These are phyloP conservation scores for Xylariaceae sp. DNA, from an alignment of 2,329 filamentous ascomycete genomes.

Conservation along the genomic window DNA sequence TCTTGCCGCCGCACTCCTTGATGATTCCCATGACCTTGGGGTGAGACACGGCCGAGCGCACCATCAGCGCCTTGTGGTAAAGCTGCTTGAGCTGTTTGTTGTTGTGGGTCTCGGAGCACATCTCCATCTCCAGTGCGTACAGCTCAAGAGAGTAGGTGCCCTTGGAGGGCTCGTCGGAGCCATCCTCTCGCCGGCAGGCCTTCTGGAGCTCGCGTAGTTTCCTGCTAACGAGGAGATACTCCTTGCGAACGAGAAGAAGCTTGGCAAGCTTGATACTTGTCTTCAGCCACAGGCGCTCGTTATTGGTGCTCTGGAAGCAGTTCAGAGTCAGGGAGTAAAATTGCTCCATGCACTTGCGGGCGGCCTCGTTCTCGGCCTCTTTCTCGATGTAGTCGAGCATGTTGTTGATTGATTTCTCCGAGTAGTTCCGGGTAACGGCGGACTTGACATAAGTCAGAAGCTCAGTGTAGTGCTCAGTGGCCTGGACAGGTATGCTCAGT, in stretches of 20 bases:
- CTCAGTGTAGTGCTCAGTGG: slow-evolving; percentile 85
- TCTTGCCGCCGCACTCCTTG: slow-evolving; percentile 96
- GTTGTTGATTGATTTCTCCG: slow-evolving; percentile 98
- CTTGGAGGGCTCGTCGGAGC: slow-evolving; percentile 85
- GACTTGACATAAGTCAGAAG: slow-evolving; percentile 96
- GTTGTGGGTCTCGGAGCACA: slow-evolving; percentile 94
- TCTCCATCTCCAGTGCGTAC: slow-evolving; percentile 95
- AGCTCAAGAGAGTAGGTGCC: slow-evolving; percentile 94
- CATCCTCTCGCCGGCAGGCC: slow-evolving; percentile 81
- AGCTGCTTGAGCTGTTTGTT: slow-evolving; percentile 93
- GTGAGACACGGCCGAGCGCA: slow-evolving; percentile 94
- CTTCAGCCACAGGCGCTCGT: slow-evolving; percentile 94
- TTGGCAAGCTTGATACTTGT: slow-evolving; percentile 96
- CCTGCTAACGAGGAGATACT: slow-evolving; percentile 70
- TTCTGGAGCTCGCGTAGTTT: slow-evolving; percentile 85
- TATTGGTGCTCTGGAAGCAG: slow-evolving; percentile 95
- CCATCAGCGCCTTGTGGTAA: slow-evolving; percentile 84
- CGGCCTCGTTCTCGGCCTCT: slow-evolving; percentile 60
- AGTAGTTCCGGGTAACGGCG: slow-evolving; percentile 94
- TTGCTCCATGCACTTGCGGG: slow-evolving; percentile 77
- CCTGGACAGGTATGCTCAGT: slow-evolving; percentile 50
- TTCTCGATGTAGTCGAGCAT: slow-evolving; percentile 98
- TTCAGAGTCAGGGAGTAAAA: slow-evolving; percentile 92
- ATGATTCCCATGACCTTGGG: slow-evolving; percentile 99
- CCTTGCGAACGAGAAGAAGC: slow-evolving; percentile 83